These are phyloP conservation scores for Pyrenophora teres DNA, from an alignment of 2,329 filamentous ascomycete genomes.

Conservation along the genomic window DNA sequence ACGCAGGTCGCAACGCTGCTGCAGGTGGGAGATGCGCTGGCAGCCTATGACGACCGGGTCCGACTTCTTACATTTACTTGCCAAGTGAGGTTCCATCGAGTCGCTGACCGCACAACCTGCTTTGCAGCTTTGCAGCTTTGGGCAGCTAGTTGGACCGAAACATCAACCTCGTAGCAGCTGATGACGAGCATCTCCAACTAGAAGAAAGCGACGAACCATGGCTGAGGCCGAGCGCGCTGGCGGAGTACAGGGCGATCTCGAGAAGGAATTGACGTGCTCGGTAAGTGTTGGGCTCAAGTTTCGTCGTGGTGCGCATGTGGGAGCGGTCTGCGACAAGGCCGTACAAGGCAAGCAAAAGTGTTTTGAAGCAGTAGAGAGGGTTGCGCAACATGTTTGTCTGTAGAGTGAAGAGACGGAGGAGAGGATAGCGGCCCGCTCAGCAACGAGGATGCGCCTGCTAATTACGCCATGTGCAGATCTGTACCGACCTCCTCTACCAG, in stretches of 20 bases:
- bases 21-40: constrained; percentile 18
- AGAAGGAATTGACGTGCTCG: constrained; percentile 93
- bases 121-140: constrained; percentile 1
- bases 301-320: constrained; percentile 8
- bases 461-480: constrained; percentile 68
- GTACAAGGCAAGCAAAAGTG: background rate
- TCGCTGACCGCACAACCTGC: constrained; percentile 21
- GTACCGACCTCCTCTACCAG: constrained; percentile 91
- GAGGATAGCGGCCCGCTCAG: background rate
- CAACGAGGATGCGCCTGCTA: constrained; percentile 27
- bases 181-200: constrained; percentile 9
- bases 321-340: background rate
- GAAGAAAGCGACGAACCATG: constrained; percentile 29
- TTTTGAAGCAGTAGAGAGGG: background rate
- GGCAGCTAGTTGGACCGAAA: constrained; percentile 13
- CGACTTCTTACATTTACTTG: constrained; percentile 10
- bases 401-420: background rate
- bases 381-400: background rate
- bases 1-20: background rate
- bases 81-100: constrained; percentile 20
- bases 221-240: constrained; percentile 43
- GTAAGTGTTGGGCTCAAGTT: constrained; percentile 60
- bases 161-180: constrained; percentile 6
- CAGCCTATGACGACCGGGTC: constrained; percentile 10
- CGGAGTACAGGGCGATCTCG: constrained; percentile 68